These are phyloP conservation scores for Baudoinia panamericana DNA, from an alignment of 495 filamentous ascomycete species.

Conservation along the genomic window DNA sequence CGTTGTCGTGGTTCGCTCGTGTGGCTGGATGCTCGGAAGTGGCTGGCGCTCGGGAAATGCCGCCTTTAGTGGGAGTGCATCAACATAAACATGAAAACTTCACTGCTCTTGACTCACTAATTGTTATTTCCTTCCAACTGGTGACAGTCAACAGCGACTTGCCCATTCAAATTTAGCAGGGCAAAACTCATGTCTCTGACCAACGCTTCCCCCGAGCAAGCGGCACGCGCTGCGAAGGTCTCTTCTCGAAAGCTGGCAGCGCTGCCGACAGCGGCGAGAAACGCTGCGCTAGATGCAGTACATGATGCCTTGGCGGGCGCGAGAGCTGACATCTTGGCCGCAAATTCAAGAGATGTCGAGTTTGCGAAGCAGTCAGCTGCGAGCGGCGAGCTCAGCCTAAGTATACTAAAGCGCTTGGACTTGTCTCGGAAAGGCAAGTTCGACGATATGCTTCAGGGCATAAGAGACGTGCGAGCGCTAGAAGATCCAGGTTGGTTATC, in stretches of 20 bases:
- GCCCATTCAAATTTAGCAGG: no score
- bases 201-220: slow-evolving; percentile 30
- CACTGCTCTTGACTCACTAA: no score
- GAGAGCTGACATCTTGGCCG: slow-evolving; percentile 63
- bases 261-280: slow-evolving; percentile 39
- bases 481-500: slow-evolving; percentile 66
- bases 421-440: slow-evolving; percentile 76
- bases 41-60: no score
- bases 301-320: slow-evolving; percentile 55
- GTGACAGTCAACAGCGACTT: neutral
- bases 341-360: slow-evolving; percentile 71
- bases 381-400: slow-evolving; percentile 62
- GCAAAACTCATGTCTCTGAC: slow-evolving; percentile 36
- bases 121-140: neutral
- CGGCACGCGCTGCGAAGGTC: slow-evolving; percentile 27
- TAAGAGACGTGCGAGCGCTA: slow-evolving; percentile 74
- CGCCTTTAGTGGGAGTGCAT: no score
- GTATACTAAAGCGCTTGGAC: slow-evolving; percentile 83
- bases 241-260: slow-evolving; percentile 29
- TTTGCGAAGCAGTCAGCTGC: slow-evolving; percentile 57
- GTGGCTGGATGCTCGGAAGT: no score
- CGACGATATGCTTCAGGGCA: slow-evolving; percentile 95
- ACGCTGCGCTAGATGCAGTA: slow-evolving; percentile 72
- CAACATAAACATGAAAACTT: no score
- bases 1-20: no score